phyloP scores from a whole-genome alignment of 75 land plant species.

The Larix kaempferi region DNA sequence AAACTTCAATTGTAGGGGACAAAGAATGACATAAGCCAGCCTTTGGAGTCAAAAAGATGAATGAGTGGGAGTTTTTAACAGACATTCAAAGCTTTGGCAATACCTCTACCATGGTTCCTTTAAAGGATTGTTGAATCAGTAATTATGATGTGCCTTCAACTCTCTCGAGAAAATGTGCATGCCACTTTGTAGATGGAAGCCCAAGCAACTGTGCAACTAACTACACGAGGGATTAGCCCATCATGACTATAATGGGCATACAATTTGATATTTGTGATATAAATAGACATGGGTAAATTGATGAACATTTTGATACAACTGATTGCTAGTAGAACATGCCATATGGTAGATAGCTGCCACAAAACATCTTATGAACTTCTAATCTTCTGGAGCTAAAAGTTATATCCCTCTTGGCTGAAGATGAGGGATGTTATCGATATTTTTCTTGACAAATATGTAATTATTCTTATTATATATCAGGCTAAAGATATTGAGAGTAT shows the following conservation, averaged over 20 bases:
- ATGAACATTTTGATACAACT: background rate
- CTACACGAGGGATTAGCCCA: background rate
- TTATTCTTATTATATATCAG: background rate
- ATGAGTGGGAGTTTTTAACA: too few species aligned
- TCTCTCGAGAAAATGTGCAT: too few species aligned
- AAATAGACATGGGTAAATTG: background rate
- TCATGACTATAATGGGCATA: background rate
- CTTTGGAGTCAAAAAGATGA: too few species aligned
- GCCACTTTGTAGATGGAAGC: background rate
- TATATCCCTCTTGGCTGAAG: background rate
- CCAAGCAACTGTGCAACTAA: background rate
- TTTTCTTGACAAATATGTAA: background rate
- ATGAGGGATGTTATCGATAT: background rate
- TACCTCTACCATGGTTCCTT: too few species aligned
- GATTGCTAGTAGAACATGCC: background rate
- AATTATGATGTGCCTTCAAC: too few species aligned
- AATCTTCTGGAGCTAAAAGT: background rate
- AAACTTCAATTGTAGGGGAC: too few species aligned
- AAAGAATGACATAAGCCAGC: background rate
- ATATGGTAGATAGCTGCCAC: background rate
- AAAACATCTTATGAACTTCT: background rate
- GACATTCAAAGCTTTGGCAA: too few species aligned
- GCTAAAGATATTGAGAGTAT: background rate
- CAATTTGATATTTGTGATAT: background rate
- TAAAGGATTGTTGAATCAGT: too few species aligned